Base-by-base conservation (phyloP, 306 rosid species). In the Cucurbita ficifolia region DNA sequence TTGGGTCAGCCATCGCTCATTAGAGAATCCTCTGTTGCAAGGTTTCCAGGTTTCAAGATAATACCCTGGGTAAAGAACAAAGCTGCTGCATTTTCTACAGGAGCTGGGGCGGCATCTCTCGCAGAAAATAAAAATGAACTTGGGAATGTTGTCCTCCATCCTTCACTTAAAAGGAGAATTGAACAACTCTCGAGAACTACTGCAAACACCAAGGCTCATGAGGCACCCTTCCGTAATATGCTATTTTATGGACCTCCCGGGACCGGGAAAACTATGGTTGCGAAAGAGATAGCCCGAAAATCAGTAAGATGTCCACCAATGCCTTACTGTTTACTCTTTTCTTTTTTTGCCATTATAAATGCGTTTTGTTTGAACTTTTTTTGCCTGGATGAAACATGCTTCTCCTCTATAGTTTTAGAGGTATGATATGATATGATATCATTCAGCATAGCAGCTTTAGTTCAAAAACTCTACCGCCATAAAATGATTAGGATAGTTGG, bases 181-280 rank as follows among this genome's bases (percentile, higher is more conserved):
- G 90, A 82, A 77, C 91, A 89, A 71, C 97, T 95, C 80, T 95
- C 99, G 5, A 86, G 92, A 48, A 96, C 99, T 22, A 91, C 99
- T 74, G 82, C 91, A 77, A 95, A 95, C 79, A 95, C 99, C 62
- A 95, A 95, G 86, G 72, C 84, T 76, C 96, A 95, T 82, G 90
- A 91, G 80, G 99, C 99, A 50, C 99, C 99, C 56, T 95, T 95
- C 68, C 96, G 96, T 57, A 91, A 95, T 76, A 89, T 95, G 97
- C 87, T 95, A 70, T 95, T 95, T 80, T 91, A 95, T 83, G 99
- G 97, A 53, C 97, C 92, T 65, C 99, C 99, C 63, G 99, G 99
- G 49, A 95, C 99, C 19, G 99, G 99, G 61, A 91, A 95, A 89
- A 95, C 99, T n/a, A 83, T 91, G 97, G 97, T 95, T 83, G 99